Evolutionary conservation across 140 eudicot genomes (phyloP).

Genomic region (Stevia rebaudiana): DNA sequence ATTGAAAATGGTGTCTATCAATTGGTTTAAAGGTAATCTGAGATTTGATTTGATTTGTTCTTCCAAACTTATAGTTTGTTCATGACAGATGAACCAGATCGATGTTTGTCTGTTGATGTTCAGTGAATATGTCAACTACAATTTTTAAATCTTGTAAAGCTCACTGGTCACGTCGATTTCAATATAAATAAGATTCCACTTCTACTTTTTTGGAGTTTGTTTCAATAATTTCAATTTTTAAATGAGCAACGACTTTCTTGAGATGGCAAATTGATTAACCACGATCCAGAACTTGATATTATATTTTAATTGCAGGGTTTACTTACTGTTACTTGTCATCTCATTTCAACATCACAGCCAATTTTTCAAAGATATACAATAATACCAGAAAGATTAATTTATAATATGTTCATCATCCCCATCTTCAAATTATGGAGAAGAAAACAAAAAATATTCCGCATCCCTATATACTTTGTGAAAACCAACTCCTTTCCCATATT

Average conservation of each 20-base stretch:
- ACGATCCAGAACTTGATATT: background rate
- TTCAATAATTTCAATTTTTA: constrained; percentile 7
- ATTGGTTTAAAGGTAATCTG: background rate
- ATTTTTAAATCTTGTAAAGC: background rate
- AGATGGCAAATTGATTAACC: background rate
- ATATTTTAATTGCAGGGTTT: background rate
- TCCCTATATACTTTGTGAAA: too few species aligned
- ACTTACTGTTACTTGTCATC: too few species aligned
- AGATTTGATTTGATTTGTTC: background rate
- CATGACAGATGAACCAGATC: constrained; percentile 16
- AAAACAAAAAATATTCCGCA: too few species aligned
- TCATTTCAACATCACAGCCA: too few species aligned
- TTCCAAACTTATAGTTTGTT: background rate
- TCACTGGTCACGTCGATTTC: background rate
- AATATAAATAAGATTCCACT: constrained; percentile 14
- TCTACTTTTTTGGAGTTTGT: constrained; percentile 10
- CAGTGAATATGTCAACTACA: constrained; percentile 5
- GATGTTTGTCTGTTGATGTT: constrained; percentile 3
- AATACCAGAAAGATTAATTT: too few species aligned
- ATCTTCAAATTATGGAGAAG: too few species aligned
- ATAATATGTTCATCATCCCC: too few species aligned
- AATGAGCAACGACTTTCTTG: constrained; percentile 26
- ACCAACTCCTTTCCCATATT: too few species aligned
- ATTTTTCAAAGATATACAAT: too few species aligned
- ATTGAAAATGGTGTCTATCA: background rate